Evolutionary conservation across 371 early-diverging fungal genomes (phyloP).

Genomic region (Syncephalastrum racemosum): DNA sequence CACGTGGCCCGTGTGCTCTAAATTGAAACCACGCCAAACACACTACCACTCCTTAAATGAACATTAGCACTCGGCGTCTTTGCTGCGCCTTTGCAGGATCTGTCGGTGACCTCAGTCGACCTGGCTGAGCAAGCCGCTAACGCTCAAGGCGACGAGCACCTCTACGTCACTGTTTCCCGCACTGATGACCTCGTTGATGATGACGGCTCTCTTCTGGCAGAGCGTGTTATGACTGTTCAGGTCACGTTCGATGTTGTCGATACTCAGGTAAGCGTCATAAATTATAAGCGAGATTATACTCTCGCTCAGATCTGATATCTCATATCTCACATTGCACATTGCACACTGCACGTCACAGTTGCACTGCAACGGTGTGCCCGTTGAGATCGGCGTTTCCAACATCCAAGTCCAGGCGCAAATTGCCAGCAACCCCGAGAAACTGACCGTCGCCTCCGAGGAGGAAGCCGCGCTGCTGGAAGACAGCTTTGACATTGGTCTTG

Average conservation of each 20-base stretch:
- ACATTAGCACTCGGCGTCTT: constrained; percentile 8
- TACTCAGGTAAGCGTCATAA: constrained; percentile 39
- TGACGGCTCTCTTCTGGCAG: constrained; percentile 64
- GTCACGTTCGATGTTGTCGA: constrained; percentile 70
- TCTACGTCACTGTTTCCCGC: constrained; percentile 66
- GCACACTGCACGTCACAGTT: constrained; percentile 23
- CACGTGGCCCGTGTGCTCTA: background rate
- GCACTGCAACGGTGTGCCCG: constrained; percentile 59
- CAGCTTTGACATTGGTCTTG: constrained; percentile 68
- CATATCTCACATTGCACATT: no score
- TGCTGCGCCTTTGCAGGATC: constrained; percentile 46
- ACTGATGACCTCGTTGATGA: constrained; percentile 72
- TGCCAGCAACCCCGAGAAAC: constrained; percentile 42
- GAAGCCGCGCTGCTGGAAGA: constrained; percentile 49
- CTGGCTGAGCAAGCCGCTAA: constrained; percentile 31
- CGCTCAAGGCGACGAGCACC: constrained; percentile 37
- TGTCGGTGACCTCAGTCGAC: constrained; percentile 49
- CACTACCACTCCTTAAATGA: background rate
- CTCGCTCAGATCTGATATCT: no score
- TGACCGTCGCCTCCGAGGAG: constrained; percentile 50
- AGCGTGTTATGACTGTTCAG: constrained; percentile 63
- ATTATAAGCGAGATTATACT: no score
- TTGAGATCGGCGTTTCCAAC: constrained; percentile 58
- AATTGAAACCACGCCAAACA: background rate
- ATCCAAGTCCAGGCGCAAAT: constrained; percentile 63